Percentiles rank a stretch among this genome's conserved stretches.
phyloP scores from a whole-genome alignment of 2,329 filamentous ascomycete genomes.

The Diaporthe vexans region DNA sequence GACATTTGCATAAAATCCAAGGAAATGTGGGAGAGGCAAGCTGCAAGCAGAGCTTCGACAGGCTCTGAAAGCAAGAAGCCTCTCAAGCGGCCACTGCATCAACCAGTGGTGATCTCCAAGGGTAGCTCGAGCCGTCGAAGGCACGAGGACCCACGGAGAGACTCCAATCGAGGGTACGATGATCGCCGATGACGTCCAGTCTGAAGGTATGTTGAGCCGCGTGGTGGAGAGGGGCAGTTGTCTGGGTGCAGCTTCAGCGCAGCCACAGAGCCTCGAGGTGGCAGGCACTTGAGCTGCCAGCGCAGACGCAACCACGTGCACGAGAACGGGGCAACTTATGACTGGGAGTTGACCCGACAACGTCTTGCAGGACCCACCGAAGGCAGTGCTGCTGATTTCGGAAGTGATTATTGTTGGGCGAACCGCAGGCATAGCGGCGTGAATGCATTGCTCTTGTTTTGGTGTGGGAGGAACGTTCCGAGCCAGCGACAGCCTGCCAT shows the following conservation, averaged over 20 bases:
- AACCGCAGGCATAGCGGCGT: slow-evolving; percentile 30
- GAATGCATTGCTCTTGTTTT: slow-evolving; percentile 44
- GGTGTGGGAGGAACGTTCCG: slow-evolving; percentile 47
- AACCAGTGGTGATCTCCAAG: slow-evolving; percentile 66
- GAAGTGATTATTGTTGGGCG: slow-evolving; percentile 37
- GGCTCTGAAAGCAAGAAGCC: slow-evolving; percentile 60
- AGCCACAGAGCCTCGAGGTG: slow-evolving; percentile 38
- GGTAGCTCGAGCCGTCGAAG: slow-evolving; percentile 53
- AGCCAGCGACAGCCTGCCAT: slow-evolving; percentile 62
- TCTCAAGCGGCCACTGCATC: slow-evolving; percentile 70
- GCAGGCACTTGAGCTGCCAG: slow-evolving; percentile 40
- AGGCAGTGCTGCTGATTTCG: slow-evolving; percentile 39
- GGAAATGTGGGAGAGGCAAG: slow-evolving; percentile 70
- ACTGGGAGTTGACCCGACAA: slow-evolving; percentile 6
- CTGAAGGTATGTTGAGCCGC: not conserved
- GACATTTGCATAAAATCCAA: slow-evolving; percentile 73
- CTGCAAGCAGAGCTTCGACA: slow-evolving; percentile 60
- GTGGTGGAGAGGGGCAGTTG: not conserved
- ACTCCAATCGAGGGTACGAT: slow-evolving; percentile 46
- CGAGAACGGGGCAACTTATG: slow-evolving; percentile 13
- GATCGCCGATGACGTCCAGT: slow-evolving; percentile 48
- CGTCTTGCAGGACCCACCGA: slow-evolving; percentile 6
- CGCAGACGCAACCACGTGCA: slow-evolving; percentile 4
- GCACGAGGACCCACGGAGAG: slow-evolving; percentile 52
- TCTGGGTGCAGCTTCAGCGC: not conserved